A percentile compares a stretch with the other conserved stretches of the same genome.
Evolutionary conservation across 2,329 filamentous ascomycete species (phyloP).

Genomic region (Pseudogymnoascus sp.): DNA sequence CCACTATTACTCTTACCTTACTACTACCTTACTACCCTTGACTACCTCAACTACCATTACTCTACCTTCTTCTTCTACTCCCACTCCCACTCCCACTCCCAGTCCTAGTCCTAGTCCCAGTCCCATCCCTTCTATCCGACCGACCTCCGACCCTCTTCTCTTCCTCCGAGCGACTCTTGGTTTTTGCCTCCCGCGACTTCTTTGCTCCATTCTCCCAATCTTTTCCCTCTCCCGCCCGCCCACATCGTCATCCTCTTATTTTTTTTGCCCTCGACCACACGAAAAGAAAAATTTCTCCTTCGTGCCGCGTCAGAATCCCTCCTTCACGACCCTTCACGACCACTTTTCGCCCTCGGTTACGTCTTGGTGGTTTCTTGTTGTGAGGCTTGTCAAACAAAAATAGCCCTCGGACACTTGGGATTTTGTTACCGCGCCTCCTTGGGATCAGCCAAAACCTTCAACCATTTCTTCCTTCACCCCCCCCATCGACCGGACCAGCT

Average conservation of each 20-base stretch:
- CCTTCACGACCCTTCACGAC: neutral
- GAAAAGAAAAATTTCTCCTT: neutral
- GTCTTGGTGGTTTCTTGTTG: neutral
- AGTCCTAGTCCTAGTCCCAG: neutral
- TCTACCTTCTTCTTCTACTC: neutral
- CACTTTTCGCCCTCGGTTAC: neutral
- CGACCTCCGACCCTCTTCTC: neutral
- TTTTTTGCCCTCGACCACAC: constrained; percentile 4
- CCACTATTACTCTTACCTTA: constrained; percentile 28
- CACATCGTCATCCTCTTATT: neutral
- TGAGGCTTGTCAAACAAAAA: constrained; percentile 6
- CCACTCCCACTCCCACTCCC: too few species aligned
- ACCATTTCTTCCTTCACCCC: neutral
- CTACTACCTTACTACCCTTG: neutral
- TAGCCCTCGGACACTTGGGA: neutral
- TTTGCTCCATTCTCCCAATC: neutral
- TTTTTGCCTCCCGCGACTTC: neutral
- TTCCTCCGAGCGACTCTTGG: neutral
- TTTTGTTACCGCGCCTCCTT: neutral
- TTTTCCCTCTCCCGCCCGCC: neutral
- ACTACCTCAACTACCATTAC: neutral
- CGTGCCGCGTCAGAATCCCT: neutral
- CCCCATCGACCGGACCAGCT: neutral
- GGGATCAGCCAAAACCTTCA: neutral
- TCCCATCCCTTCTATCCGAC: neutral